Conservation (phyloP, 225 moss, liverwort and hornwort species). For the Lunularia cruciata region DNA sequence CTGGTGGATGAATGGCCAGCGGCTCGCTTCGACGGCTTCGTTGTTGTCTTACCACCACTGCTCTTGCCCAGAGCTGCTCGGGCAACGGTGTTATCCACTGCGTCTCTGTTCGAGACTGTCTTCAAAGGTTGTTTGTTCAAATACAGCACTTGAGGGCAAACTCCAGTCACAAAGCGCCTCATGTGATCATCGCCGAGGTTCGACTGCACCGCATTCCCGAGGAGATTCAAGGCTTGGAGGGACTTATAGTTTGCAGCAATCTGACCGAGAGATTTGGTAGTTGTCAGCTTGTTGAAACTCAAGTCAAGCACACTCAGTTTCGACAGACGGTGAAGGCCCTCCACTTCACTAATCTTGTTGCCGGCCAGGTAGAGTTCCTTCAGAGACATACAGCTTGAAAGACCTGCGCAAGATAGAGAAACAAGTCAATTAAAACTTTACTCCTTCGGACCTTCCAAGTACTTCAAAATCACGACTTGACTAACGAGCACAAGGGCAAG, state of each 20-base stretch:
- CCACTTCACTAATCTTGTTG: slow-evolving; percentile 94
- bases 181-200: slow-evolving; percentile 83
- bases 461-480: neutral
- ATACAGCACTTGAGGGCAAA: slow-evolving; percentile 76
- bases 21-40: slow-evolving; percentile 34
- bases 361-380: slow-evolving; percentile 75
- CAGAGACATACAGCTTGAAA: slow-evolving; percentile 77
- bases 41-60: slow-evolving; percentile 1
- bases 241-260: slow-evolving; percentile 90
- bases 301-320: slow-evolving; percentile 78
- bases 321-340: slow-evolving; percentile 79
- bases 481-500: neutral
- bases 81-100: slow-evolving; percentile 63
- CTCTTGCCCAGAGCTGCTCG: slow-evolving; percentile 61
- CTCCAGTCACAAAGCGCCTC: slow-evolving; percentile 60
- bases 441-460: neutral
- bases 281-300: slow-evolving; percentile 76
- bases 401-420: slow-evolving; percentile 38
- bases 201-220: slow-evolving; percentile 75
- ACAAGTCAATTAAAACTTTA: neutral
- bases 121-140: slow-evolving; percentile 85
- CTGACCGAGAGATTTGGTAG: slow-evolving; percentile 70
- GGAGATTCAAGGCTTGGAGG: slow-evolving; percentile 74
- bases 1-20: slow-evolving; percentile 5
- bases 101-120: slow-evolving; percentile 64